Conservation (phyloP, 306 rosid genomes). For the Alnus glutinosa region DNA sequence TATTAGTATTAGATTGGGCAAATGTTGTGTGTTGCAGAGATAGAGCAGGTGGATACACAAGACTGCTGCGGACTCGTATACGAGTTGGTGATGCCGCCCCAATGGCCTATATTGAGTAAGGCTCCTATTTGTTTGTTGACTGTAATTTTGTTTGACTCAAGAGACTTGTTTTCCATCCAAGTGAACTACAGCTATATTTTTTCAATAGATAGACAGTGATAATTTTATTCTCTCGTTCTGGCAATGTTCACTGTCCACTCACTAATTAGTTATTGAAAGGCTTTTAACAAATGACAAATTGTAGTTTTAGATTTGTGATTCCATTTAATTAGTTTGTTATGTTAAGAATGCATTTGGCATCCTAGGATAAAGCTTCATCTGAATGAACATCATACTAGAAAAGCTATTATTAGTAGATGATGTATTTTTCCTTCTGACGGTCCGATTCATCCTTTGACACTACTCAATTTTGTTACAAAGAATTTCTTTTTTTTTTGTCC, state of each 20-base stretch:
- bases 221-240: background rate
- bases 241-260: slow-evolving; percentile 16
- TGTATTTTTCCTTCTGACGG: background rate
- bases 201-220: background rate
- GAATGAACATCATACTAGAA: background rate
- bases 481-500: no score
- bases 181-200: background rate
- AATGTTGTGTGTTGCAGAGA: slow-evolving; percentile 54
- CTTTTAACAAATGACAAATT: background rate
- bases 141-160: background rate
- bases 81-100: slow-evolving; percentile 98
- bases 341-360: background rate
- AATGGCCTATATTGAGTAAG: slow-evolving; percentile 97
- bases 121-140: slow-evolving; percentile 8
- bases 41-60: slow-evolving; percentile 92
- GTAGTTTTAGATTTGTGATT: slow-evolving; percentile 2
- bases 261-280: background rate
- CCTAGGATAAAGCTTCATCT: slow-evolving; percentile 2
- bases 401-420: background rate
- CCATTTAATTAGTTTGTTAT: background rate
- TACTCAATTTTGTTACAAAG: background rate
- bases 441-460: background rate
- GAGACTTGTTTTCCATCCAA: background rate
- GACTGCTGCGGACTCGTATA: slow-evolving; percentile 88
- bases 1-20: slow-evolving; percentile 15